Base-by-base conservation (phyloP, 805 yeast genomes). In the Wickerhamiella kurtzmanii region DNA sequence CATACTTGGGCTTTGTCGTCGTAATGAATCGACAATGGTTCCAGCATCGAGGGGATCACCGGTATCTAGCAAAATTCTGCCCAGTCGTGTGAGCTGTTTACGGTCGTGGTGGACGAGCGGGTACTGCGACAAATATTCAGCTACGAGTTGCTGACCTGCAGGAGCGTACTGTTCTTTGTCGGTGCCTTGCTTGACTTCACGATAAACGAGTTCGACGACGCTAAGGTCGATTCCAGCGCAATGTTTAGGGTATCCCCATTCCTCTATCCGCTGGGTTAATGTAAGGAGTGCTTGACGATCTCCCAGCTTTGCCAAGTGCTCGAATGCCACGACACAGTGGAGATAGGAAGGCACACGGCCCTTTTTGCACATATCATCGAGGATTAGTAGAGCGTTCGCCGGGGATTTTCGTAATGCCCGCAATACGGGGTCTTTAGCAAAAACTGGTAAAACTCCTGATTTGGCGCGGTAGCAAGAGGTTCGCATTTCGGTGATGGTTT, bases 171-270 rank as follows among this genome's bases (percentile, higher is more conserved):
- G 20, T 15, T 21, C 22, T 8, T 28, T 5, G 19, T 36, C 17
- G 4, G 35, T 13, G 37, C 22, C 13, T 21, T 17, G 17, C 20
- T 19, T 8, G 37, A 35, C 43, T 15, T 41, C 32, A 11, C 47
- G 47, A n/a, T 41, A 17, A 22, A 43, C 43, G 6, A 41, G 43
- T 45, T 54, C 58, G 2, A 53, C 43, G 41, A 53, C 43, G 15
- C 52, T 50, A 37, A 56, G 28, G 35, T 56, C 59, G 9, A 51
- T 53, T 9, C 53, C 56, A 3, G 57, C 56, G 22, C 57, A 53
- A 41, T 56, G 58, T 21, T 47, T 25, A 4, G 56, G 52, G 35
- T 48, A 51, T n/a, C 48, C 53, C 20, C 35, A 48, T 15, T 46
- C 38, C 9, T 17, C 41, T 32, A 54, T 45, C 21, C 48, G 37